Evolutionary conservation across 352 stramenopile genomes (phyloP), one percentile per base, ranked within the genome.

Genomic region (Phytophthora cactorum): DNA sequence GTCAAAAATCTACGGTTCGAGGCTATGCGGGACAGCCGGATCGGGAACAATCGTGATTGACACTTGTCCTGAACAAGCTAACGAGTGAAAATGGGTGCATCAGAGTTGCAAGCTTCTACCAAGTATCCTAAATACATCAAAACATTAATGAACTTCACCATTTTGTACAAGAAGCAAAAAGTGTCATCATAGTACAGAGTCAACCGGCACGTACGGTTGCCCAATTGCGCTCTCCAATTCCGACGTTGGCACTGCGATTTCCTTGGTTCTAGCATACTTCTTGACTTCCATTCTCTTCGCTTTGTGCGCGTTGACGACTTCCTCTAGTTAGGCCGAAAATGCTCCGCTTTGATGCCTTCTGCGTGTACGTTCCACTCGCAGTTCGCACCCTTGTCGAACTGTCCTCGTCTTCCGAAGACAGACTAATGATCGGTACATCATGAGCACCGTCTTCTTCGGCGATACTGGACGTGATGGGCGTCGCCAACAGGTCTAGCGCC

Each of bases 21-120:
- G 84, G 14, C 74, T 91, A 49, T 92, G 87, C 57, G 84, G 86
- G n/a, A 79, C 69, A 25, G 84, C 82, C 32, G 84, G 86, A 12
- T 73, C 81, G 17, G 84, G 84, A 4, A 88, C 81, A 5, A 91
- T 95, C 56, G 62, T 93, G 10, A 84, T 95, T 44, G 84, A 93
- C 55, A 93, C 83, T 22, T 74, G 66, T 29, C 74, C 70, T 1
- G 64, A 75, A 64, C 44, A 10, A 56, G 31, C 31, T 17, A 58
- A 10, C 55, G 44, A 46, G 34, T 49, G 43, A 49, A 39, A 12
- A 14, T 39, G 12, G 12, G 9, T 34, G 31, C 31, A 34, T 43
- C 36, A 43, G 36, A 43, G 36, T 8, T 34, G 34, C 34, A 39
- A 39, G 10, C 12, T 39, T 39, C 8, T 4, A 39, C 8, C 22